phyloP scores from a whole-genome alignment of 495 filamentous ascomycete genomes.

The Aspergillus heteromorphus region DNA sequence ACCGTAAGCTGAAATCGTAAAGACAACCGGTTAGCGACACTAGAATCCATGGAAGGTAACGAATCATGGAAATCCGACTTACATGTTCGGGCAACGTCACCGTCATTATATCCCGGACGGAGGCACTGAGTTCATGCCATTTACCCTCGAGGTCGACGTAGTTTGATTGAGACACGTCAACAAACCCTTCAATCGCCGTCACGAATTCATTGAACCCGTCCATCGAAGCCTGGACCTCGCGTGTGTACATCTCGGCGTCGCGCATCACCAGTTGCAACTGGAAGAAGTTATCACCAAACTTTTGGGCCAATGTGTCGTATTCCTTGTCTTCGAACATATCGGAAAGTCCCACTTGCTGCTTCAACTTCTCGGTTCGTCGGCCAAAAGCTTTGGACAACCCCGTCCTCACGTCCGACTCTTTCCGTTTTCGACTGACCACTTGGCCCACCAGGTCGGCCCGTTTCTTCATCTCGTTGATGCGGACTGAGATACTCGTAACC shows the following conservation, averaged over 20 bases:
- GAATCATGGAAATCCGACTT: slow-evolving; percentile 32
- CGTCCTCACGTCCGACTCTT: slow-evolving; percentile 80
- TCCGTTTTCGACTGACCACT: slow-evolving; percentile 79
- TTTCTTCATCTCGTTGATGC: slow-evolving; percentile 91
- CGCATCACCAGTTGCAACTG: slow-evolving; percentile 83
- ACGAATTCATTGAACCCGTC: slow-evolving; percentile 67
- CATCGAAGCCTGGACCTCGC: slow-evolving; percentile 62
- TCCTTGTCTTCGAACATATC: slow-evolving; percentile 70
- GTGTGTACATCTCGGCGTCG: slow-evolving; percentile 83
- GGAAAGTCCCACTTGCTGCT: slow-evolving; percentile 61
- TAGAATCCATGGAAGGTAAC: neutral
- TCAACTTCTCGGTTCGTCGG: slow-evolving; percentile 72
- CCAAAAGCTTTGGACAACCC: slow-evolving; percentile 84
- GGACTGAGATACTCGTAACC: slow-evolving; percentile 65
- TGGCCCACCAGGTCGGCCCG: slow-evolving; percentile 84
- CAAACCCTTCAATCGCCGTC: slow-evolving; percentile 60
- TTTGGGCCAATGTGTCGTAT: slow-evolving; percentile 69
- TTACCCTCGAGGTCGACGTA: slow-evolving; percentile 83
- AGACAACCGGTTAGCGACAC: neutral
- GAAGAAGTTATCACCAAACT: slow-evolving; percentile 81
- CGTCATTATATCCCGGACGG: slow-evolving; percentile 73
- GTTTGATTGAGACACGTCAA: slow-evolving; percentile 55
- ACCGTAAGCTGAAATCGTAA: slow-evolving; percentile 52
- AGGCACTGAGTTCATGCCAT: slow-evolving; percentile 80
- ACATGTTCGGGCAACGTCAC: slow-evolving; percentile 81